Conservation (phyloP, 495 filamentous ascomycete genomes). For the Trichoderma asperelloides region DNA sequence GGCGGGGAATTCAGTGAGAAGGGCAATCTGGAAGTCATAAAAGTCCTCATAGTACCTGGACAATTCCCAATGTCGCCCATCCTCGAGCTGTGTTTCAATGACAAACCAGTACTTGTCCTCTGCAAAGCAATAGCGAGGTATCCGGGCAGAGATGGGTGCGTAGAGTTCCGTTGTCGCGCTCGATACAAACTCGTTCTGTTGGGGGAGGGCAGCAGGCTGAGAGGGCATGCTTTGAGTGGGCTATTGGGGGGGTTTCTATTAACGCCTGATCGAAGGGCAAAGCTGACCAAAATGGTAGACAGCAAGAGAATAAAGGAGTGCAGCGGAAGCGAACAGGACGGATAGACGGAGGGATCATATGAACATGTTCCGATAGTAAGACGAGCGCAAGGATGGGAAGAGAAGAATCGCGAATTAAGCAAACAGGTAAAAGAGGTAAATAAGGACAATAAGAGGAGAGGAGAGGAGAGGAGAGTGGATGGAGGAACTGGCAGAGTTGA, state of each 20-base stretch:
- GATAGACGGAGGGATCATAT: background rate
- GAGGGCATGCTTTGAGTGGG: background rate
- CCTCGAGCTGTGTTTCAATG: constrained; percentile 84
- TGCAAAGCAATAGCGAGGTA: constrained; percentile 91
- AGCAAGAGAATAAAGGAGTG: background rate
- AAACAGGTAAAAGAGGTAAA: no score
- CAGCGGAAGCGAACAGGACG: background rate
- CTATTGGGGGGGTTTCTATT: background rate
- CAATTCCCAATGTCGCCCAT: constrained; percentile 85
- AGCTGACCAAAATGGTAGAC: background rate
- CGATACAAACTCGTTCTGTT: constrained; percentile 26
- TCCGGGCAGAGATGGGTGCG: constrained; percentile 61
- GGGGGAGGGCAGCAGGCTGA: constrained; percentile 10
- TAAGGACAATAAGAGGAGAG: background rate
- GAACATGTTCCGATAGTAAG: background rate
- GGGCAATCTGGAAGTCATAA: constrained; percentile 95
- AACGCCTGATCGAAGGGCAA: background rate
- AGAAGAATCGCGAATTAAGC: no score
- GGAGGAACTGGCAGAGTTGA: no score
- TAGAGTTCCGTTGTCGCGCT: constrained; percentile 36
- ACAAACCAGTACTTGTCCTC: constrained; percentile 99
- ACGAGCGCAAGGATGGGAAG: no score
- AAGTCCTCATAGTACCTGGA: constrained; percentile 96
- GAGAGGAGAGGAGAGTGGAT: background rate
- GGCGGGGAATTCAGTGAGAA: constrained; percentile 86